These are phyloP conservation scores for Zancudomyces culisetae DNA, from an alignment of 371 early-diverging fungal species.

Conservation along the genomic window DNA sequence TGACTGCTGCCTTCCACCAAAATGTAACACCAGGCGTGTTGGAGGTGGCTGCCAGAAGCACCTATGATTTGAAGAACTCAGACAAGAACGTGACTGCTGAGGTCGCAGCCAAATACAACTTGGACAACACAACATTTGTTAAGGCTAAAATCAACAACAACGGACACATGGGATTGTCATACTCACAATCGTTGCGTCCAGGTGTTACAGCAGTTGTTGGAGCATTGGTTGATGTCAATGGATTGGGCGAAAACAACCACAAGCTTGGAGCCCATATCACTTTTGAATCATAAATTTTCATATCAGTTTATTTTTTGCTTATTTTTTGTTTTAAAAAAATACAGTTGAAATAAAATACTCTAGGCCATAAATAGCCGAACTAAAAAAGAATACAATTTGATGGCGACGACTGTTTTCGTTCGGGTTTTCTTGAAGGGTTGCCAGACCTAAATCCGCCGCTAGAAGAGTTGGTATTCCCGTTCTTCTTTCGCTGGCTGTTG, in stretches of 20 bases:
- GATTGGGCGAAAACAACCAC: slow-evolving; percentile 81
- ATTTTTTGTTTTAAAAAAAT: no score
- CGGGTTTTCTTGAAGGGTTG: no score
- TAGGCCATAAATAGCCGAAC: no score
- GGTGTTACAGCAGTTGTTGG: slow-evolving; percentile 88
- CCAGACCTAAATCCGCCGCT: no score
- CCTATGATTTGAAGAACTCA: slow-evolving; percentile 64
- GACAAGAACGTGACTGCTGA: slow-evolving; percentile 55
- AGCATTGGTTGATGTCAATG: slow-evolving; percentile 77
- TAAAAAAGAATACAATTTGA: no score
- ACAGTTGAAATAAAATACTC: no score
- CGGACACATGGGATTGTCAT: slow-evolving; percentile 79
- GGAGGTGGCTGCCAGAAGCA: slow-evolving; percentile 79
- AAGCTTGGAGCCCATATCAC: slow-evolving; percentile 81
- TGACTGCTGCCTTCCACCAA: slow-evolving; percentile 89
- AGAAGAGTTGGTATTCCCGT: no score
- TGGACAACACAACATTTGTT: slow-evolving; percentile 72
- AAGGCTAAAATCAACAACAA: slow-evolving; percentile 93
- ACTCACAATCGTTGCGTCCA: slow-evolving; percentile 78
- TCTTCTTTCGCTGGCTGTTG: no score
- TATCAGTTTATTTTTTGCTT: no score
- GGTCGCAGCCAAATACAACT: slow-evolving; percentile 80
- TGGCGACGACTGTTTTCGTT: no score
- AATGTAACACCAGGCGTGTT: slow-evolving; percentile 49
- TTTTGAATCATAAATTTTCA: slow-evolving; percentile 28